Evolutionary conservation across 139 green algal genomes (phyloP), one percentile per base, ranked within the genome.

Genomic region (Ettlia oleoabundans): DNA sequence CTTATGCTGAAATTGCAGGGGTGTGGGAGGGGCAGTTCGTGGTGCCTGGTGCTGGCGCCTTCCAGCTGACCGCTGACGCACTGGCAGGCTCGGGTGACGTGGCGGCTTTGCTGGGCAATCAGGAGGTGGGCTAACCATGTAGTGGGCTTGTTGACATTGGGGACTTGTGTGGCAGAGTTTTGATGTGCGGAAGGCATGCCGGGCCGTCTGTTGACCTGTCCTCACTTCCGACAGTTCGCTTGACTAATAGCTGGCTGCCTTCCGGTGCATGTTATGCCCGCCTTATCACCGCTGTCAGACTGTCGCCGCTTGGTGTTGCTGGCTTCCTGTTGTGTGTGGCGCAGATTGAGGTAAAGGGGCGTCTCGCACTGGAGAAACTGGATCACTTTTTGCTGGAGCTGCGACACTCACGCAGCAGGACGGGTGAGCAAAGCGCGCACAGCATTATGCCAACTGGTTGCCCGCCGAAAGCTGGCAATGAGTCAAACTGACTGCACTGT

Each of bases 281-380:
- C 41, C 2, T 42, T 28, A 2, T n/a, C 0, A 6, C 43, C 1
- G 3, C 8, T 2, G 42, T 30, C 24, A 30, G 43, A 42, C 18
- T 24, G 43, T 43, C 19, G 2, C 51, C 5, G 32, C 8, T 22
- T 58, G 7, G 9, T 35, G n/a, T 22, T 4, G 37, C 9, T 7
- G 6, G 15, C 33, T 19, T 38, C 35, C 67, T 38, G 37, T 33
- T 9, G 33, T 2, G 55, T 52, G 3, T 18, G 1, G 33, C 68
- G 66, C 67, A 80, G 69, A n/a, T 85, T 0, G 76, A 78, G 42
- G 58, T 83, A 10, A 62, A 70, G 30, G 84, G 84, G 8, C 66
- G 84, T 66, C 58, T 88, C 80, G 64, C 79, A 1, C 72, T 88
- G 51, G 4, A 61, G 9, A 86, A 86, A 73, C 79, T 88, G 33